A percentile compares a stretch with the other conserved stretches of the same genome.
phyloP scores from a whole-genome alignment of 352 stramenopile genomes.

The Globisporangium recalcitrans region DNA sequence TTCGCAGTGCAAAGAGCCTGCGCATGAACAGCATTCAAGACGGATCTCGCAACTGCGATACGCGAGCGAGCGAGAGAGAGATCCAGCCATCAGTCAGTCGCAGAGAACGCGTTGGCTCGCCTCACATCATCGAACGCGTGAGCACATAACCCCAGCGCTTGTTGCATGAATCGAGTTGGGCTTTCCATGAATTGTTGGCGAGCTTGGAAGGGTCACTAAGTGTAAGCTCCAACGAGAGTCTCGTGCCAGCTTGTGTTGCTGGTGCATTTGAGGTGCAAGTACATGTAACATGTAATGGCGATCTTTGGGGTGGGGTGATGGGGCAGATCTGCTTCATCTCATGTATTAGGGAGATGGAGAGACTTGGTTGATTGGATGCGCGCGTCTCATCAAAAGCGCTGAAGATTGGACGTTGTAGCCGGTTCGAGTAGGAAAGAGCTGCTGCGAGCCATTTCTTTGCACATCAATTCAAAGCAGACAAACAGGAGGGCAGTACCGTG shows the following conservation, averaged over 20 bases:
- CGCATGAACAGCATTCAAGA: background rate
- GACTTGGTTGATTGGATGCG: constrained; percentile 1
- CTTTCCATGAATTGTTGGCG: no score
- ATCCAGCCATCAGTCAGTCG: background rate
- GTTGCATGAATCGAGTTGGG: background rate
- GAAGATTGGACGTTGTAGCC: background rate
- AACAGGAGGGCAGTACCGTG: no score
- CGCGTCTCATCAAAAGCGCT: constrained; percentile 2
- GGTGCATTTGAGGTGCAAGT: background rate
- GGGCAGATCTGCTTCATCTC: constrained; percentile 6
- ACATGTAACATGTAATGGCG: background rate
- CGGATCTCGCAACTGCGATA: constrained; percentile 5
- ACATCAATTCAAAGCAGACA: background rate
- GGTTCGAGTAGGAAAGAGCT: background rate
- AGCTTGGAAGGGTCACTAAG: no score
- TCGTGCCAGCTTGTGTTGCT: background rate
- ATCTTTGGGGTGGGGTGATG: constrained; percentile 11
- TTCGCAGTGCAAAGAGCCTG: background rate
- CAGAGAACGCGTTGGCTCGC: background rate
- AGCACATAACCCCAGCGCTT: background rate
- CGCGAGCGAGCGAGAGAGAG: background rate
- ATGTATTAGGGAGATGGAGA: background rate
- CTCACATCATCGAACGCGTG: background rate
- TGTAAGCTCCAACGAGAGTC: background rate
- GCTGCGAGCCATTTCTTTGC: background rate